Conservation (phyloP, 768 basidiomycete species). For the Xerocomus potaroensis region DNA sequence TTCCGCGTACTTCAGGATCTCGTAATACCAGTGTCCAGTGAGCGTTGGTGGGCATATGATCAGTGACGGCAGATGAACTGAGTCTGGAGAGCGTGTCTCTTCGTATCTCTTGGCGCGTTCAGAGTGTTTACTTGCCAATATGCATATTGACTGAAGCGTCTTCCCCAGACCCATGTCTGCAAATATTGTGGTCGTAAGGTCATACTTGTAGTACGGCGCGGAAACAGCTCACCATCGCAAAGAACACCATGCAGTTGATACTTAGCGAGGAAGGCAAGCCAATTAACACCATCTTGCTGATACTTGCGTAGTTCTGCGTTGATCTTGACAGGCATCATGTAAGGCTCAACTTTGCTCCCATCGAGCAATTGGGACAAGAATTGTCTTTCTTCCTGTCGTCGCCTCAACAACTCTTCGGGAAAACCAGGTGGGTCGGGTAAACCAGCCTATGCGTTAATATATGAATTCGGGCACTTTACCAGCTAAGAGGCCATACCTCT, state of each 20-base stretch:
- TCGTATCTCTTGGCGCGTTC: slow-evolving; percentile 73
- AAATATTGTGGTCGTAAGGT: neutral
- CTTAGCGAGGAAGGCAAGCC: slow-evolving; percentile 97
- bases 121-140: slow-evolving; percentile 88
- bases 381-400: slow-evolving; percentile 81
- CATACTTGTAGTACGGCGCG: slow-evolving; percentile 12
- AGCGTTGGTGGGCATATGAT: slow-evolving; percentile 97
- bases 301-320: slow-evolving; percentile 95
- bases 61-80: slow-evolving; percentile 86
- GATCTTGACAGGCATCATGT: slow-evolving; percentile 79
- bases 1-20: slow-evolving; percentile 88
- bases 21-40: slow-evolving; percentile 99
- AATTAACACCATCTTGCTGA: slow-evolving; percentile 97
- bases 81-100: slow-evolving; percentile 64
- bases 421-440: slow-evolving; percentile 96
- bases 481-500: slow-evolving; percentile 53
- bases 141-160: slow-evolving; percentile 96
- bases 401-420: slow-evolving; percentile 79
- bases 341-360: slow-evolving; percentile 91
- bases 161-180: slow-evolving; percentile 99
- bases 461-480: neutral
- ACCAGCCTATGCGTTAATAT: slow-evolving; percentile 65
- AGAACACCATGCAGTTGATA: slow-evolving; percentile 97
- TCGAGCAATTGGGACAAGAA: slow-evolving; percentile 93
- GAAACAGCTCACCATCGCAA: slow-evolving; percentile 73